These are phyloP conservation scores for Fraxinus baroniana DNA, from an alignment of 305 asterid species.

Conservation along the genomic window DNA sequence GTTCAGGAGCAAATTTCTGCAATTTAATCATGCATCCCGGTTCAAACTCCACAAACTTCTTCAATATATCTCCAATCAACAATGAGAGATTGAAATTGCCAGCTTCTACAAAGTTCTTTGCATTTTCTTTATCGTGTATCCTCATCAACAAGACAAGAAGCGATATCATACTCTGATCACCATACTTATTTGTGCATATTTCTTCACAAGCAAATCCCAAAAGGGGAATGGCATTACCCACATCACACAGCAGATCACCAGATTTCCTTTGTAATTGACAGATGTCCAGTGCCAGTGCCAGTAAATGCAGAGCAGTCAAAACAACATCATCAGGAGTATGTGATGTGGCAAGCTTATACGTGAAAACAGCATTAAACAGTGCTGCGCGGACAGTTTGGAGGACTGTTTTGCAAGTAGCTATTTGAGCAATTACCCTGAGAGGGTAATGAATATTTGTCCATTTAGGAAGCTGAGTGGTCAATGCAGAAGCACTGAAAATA, in stretches of 20 bases:
- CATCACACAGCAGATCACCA: slow-evolving; percentile 48
- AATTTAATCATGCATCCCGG: slow-evolving; percentile 68
- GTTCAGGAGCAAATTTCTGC: slow-evolving; percentile 76
- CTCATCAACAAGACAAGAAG: slow-evolving; percentile 84
- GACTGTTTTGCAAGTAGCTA: slow-evolving; percentile 78
- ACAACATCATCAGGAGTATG: slow-evolving; percentile 91
- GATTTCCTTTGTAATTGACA: slow-evolving; percentile 58
- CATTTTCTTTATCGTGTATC: slow-evolving; percentile 66
- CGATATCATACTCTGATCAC: slow-evolving; percentile 86
- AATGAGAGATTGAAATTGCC: slow-evolving; percentile 52
- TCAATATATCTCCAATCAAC: slow-evolving; percentile 52
- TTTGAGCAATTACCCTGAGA: slow-evolving; percentile 71
- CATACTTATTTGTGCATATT: slow-evolving; percentile 46
- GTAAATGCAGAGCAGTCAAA: slow-evolving; percentile 71
- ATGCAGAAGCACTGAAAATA: slow-evolving; percentile 79
- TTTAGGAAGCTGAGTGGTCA: slow-evolving; percentile 77
- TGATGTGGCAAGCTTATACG: slow-evolving; percentile 45
- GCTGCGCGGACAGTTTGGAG: slow-evolving; percentile 77
- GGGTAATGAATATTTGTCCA: slow-evolving; percentile 85
- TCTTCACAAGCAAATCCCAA: slow-evolving; percentile 77
- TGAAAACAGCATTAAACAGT: slow-evolving; percentile 69
- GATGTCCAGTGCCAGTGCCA: slow-evolving; percentile 77
- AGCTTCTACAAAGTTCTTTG: slow-evolving; percentile 54
- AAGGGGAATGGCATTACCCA: slow-evolving; percentile 61
- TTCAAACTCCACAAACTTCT: slow-evolving; percentile 75